Evolutionary conservation across 106 monocot species (phyloP), one percentile per base, ranked within the genome.

Genomic region (Dioscorea alata): DNA sequence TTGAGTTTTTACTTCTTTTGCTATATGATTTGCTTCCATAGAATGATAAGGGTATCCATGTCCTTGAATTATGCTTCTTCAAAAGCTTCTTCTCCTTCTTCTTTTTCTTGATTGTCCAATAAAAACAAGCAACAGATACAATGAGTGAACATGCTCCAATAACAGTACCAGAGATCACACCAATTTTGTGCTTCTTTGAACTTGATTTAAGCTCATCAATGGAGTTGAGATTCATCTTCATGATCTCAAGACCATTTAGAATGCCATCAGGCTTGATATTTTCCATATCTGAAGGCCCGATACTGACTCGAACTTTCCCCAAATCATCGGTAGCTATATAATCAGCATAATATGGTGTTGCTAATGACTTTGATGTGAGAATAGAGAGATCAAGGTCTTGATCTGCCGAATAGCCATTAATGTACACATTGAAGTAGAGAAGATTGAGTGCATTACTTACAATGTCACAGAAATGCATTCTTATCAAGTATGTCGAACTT

Each of bases 391-490:
- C 94, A 7, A 82, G 33, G 48, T 80, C 49, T 0, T 6, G 33
- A 48, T 48, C 13, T 4, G 75, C 94, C 13, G 25, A 48, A 32
- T n/a, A 60, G 65, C 28, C 32, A 7, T 71, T 70, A 20, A 90
- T 67, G 28, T 83, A 87, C 32, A 85, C 80, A 57, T 85, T 73
- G 70, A 94, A 94, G 31, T 74, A 54, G 34, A 90, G 74, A 3
- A 49, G 15, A 16, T 64, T 21, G 8, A 69, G 10, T 0, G 79
- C 19, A 16, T 49, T 49, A 52, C 90, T 90, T 20, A 90, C 80
- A 31, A 94, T 70, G 70, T 94, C 94, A n/a, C 94, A 94, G 67
- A 90, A 90, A 60, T 90, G 90, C 56, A 88, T 24, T 57, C 94
- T 77, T 7, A 94, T 61, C 50, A 94, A 67, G 79, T 90, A 88